Conservation (phyloP, 805 yeast species). For the Yarrowia osloensis region DNA sequence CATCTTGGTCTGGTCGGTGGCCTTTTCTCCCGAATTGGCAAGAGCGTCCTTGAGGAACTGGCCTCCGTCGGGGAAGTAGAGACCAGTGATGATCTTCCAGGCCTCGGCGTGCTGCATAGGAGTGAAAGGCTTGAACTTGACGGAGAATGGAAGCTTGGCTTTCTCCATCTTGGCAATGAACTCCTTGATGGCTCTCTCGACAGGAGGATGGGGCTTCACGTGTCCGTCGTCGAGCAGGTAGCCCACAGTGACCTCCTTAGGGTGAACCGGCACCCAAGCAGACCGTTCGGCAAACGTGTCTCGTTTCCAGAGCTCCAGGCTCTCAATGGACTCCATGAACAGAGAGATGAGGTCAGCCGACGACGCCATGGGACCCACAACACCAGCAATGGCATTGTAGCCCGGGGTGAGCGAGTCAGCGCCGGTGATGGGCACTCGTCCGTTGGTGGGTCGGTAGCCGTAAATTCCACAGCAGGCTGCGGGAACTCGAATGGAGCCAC, state of each 20-base stretch:
- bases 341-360: constrained; percentile 47
- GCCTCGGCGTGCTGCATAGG: constrained; percentile 44
- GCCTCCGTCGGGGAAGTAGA: constrained; percentile 54
- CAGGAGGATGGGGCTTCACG: constrained; percentile 59
- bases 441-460: constrained; percentile 53
- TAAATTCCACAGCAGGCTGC: constrained; percentile 49
- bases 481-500: constrained; percentile 57
- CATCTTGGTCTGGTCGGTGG: constrained; percentile 40
- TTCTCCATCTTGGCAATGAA: constrained; percentile 56
- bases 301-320: constrained; percentile 48
- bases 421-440: constrained; percentile 47
- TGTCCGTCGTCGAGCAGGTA: constrained; percentile 49
- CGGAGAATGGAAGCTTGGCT: constrained; percentile 35
- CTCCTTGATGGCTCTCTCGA: constrained; percentile 53
- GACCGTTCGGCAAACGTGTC: constrained; percentile 56
- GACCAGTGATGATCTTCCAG: constrained; percentile 56
- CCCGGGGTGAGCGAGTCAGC: constrained; percentile 45
- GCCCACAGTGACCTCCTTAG: constrained; percentile 50
- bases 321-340: constrained; percentile 46
- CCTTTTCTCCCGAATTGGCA: constrained; percentile 32
- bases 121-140: constrained; percentile 20
- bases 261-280: constrained; percentile 46
- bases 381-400: constrained; percentile 45
- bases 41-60: constrained; percentile 43
- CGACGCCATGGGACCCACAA: constrained; percentile 53